Base-by-base conservation (phyloP, 2,329 filamentous ascomycete species). In the Fusarium nisikadoi region DNA sequence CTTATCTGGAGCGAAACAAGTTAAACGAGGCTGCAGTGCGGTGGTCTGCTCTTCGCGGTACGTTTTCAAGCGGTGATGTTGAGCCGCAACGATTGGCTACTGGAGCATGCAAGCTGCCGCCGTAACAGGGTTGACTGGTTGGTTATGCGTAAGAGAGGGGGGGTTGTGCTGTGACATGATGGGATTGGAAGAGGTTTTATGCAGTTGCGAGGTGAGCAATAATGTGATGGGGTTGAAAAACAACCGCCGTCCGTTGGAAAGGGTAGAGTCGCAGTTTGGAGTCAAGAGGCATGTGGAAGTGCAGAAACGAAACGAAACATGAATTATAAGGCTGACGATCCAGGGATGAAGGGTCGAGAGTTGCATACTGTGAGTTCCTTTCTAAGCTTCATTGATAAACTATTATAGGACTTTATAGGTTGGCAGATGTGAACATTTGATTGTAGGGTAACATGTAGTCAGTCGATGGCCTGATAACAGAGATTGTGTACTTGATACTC, bases 1-100 rank as follows among this genome's bases (percentile, higher is more conserved):
- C 52, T 62, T 62, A 38, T 55, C 42, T 43, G 14, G 31, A 42
- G 33, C 47, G 41, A 58, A 61, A 52, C 60, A 65, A 65, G 64
- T 59, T 61, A 69, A 74, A 74, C 68, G 66, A 74, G 72, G 72
- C 72, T 72, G 69, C 59, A 71, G 66, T 56, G 46, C 45, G 65
- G 35, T 70, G 65, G 65, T 45, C 66, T 61, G 38, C 36, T 57
- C 23, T 41, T 35, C 38, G 43, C 41, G 49, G 62, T 42, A 20
- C 35, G 65, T 66, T 66, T 66, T 52, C 49, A 29, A 41, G 35
- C 49, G 25, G 49, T 58, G 68, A 62, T 67, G 68, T 62, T 45
- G 70, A 54, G 25, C 23, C 27, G 36, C 29, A 25, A 27, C 60
- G 66, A 75, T 75, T 75, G 72, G 72, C 36, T 64, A 39, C 42